Evolutionary conservation across 192 early-diverging fungal genomes (phyloP), one percentile per base, ranked within the genome.

Genomic region (Coemansia sp.): DNA sequence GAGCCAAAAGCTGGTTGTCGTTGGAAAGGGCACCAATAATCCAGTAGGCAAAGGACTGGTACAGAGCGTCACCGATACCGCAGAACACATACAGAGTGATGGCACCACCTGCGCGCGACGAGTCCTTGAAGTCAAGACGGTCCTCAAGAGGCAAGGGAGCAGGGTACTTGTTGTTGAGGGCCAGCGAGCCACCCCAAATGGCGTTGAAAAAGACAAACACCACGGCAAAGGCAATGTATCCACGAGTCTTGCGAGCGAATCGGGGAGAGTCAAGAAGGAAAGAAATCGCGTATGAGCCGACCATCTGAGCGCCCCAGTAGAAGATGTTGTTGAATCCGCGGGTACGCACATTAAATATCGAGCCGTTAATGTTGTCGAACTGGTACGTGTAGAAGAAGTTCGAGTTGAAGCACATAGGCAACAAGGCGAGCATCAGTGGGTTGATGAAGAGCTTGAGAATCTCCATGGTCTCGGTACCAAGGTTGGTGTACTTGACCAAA

Each of bases 341-440:
- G 29, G 92, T 90, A 38, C 92, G 90, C 60, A 90, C 66, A 43
- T 88, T 90, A 78, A 93, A 94, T 74, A 90, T 87, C 18, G 79
- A 80, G 12, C 86, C 91, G 73, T 94, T 92, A 77, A 90, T 86
- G 61, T 76, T 83, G 46, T 86, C 80, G 84, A 93, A 92, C 81
- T 95, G 92, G 83, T 94, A 94, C 7, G 89, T 88, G 83, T 95
- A 95, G 87, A 92, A 95, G 90, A 93, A 95, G 83, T 95, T 95
- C 66, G 89, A 90, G 22, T 88, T 88, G 72, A 90, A 78, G 85
- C 92, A 94, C 79, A 92, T 85, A 22, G 92, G 92, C 58, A 89
- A 80, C 64, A 95, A 76, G 68, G 73, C 71, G 89, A 90, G 86
- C 74, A 96, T 87, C 61, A 87, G 82, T 44, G 88, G 88, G 78